These are phyloP conservation scores for Teunomyces lycoperdinae DNA, from an alignment of 805 yeast species.

Conservation along the genomic window DNA sequence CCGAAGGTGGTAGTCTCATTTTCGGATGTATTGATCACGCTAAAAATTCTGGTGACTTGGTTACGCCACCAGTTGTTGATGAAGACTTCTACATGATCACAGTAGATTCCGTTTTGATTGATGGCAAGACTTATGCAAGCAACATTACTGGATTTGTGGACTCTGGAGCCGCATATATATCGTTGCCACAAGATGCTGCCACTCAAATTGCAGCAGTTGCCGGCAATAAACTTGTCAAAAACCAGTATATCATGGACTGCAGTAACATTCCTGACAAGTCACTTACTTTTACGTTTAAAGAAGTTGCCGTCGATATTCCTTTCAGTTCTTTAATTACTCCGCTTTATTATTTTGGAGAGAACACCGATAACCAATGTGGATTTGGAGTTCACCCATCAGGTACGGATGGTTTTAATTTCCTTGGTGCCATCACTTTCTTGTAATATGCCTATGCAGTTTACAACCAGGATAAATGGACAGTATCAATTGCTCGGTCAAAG, in stretches of 20 bases:
- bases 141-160: slow-evolving; percentile 6
- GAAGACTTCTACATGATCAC: neutral
- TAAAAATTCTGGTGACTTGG: slow-evolving; percentile 13
- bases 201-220: neutral
- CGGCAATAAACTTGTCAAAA: neutral
- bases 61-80: neutral
- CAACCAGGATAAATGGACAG: slow-evolving; percentile 45
- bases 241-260: slow-evolving; percentile 2
- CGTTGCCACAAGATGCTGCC: slow-evolving; percentile 4
- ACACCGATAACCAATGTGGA: neutral
- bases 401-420: slow-evolving; percentile 19
- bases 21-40: slow-evolving; percentile 24
- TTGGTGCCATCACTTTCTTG: slow-evolving; percentile 55
- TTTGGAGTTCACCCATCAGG: neutral
- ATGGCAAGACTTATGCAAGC: neutral
- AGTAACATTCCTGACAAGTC: slow-evolving; percentile 6
- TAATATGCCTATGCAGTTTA: slow-evolving; percentile 53
- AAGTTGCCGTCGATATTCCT: slow-evolving; percentile 6
- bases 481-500: slow-evolving; percentile 48
- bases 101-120: slow-evolving; percentile 1
- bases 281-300: slow-evolving; percentile 5
- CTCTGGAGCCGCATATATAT: slow-evolving; percentile 8
- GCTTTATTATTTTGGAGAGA: neutral
- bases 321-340: slow-evolving; percentile 4
- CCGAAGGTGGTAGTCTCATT: slow-evolving; percentile 12